Conservation (phyloP, 2,329 filamentous ascomycete species). For the Curvularia lunata region DNA sequence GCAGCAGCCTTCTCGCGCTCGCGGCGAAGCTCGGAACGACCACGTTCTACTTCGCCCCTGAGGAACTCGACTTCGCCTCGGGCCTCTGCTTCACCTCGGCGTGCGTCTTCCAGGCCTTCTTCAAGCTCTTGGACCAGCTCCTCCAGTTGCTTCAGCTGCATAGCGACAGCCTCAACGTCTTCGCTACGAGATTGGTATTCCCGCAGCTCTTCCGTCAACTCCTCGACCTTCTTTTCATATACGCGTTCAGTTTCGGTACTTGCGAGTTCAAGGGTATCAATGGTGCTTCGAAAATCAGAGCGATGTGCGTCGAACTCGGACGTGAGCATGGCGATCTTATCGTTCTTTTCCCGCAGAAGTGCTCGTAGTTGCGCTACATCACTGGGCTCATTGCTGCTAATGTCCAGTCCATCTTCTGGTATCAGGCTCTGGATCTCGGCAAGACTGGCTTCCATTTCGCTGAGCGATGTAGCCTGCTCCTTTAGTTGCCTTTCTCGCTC, state of each 20-base stretch:
- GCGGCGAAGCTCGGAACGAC: constrained; percentile 82
- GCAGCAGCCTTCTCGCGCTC: constrained; percentile 83
- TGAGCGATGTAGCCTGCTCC: constrained; percentile 80
- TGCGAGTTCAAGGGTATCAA: constrained; percentile 94
- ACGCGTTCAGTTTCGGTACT: constrained; percentile 95
- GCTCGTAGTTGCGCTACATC: constrained; percentile 79
- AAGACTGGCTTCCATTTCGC: constrained; percentile 88
- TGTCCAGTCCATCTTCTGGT: constrained; percentile 59
- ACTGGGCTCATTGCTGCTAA: constrained; percentile 57
- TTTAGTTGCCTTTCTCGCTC: constrained; percentile 87
- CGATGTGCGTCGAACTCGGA: constrained; percentile 93
- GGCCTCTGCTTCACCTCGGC: constrained; percentile 92
- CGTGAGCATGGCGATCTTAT: constrained; percentile 91
- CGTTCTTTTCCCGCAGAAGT: constrained; percentile 92
- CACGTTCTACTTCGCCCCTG: constrained; percentile 90
- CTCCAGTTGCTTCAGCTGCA: constrained; percentile 91
- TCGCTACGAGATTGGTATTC: constrained; percentile 82
- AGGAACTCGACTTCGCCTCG: constrained; percentile 95
- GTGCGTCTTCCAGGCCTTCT: constrained; percentile 92
- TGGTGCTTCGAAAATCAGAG: constrained; percentile 94
- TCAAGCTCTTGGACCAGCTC: constrained; percentile 96
- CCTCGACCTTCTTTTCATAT: constrained; percentile 91
- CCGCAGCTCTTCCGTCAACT: constrained; percentile 80
- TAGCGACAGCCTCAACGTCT: constrained; percentile 89
- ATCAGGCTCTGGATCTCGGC: constrained; percentile 81